These are phyloP conservation scores for Macadamia tetraphylla DNA, from an alignment of 164 flowering plant genomes.

Conservation along the genomic window DNA sequence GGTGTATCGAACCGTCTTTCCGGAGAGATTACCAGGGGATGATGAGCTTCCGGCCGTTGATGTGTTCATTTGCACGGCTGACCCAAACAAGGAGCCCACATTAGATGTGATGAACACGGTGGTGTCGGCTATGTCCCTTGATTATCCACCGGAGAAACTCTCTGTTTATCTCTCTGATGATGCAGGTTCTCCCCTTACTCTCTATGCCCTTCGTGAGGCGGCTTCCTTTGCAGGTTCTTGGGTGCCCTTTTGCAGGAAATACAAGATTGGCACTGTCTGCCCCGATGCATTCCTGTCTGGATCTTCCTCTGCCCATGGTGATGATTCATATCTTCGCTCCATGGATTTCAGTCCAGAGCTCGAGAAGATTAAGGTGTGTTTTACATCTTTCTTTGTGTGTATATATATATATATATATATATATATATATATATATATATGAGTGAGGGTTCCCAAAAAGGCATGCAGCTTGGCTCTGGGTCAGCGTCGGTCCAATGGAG, in stretches of 20 bases:
- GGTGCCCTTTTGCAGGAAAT: constrained; percentile 23
- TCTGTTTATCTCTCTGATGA: constrained; percentile 27
- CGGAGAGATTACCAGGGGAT: constrained; percentile 2
- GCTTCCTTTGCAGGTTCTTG: constrained; percentile 15
- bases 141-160: constrained; percentile 24
- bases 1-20: constrained; percentile 5
- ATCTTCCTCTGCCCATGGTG: neutral
- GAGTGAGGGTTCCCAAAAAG: too few species aligned
- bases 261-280: constrained; percentile 8
- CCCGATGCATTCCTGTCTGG: constrained; percentile 13
- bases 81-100: constrained; percentile 23
- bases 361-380: neutral
- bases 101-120: constrained; percentile 23
- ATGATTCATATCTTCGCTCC: neutral
- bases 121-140: constrained; percentile 20
- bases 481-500: too few species aligned
- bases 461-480: too few species aligned
- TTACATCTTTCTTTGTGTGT: neutral
- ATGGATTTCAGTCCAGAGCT: neutral
- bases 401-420: too few species aligned
- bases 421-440: too few species aligned
- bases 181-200: constrained; percentile 18
- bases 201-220: constrained; percentile 20
- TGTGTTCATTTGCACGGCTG: constrained; percentile 24
- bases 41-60: constrained; percentile 17